A percentile compares a stretch with the other conserved stretches of the same genome.
phyloP scores from a whole-genome alignment of 495 filamentous ascomycete species.

The Talaromyces thailandensis region DNA sequence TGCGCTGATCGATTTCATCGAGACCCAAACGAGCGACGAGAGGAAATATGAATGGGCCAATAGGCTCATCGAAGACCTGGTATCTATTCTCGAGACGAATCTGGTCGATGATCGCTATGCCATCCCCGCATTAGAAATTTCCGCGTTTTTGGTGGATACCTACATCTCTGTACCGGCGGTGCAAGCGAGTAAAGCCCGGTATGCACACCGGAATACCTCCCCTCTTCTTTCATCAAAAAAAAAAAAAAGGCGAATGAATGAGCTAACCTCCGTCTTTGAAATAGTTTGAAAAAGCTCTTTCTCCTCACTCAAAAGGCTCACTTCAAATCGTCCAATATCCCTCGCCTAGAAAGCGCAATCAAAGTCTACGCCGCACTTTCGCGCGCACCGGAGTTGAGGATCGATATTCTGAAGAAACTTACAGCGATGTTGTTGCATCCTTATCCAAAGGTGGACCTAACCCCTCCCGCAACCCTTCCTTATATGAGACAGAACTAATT shows the following conservation, averaged over 20 bases:
- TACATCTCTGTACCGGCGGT: slow-evolving; percentile 15
- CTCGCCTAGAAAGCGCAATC: slow-evolving; percentile 69
- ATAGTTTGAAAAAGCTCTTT: slow-evolving; percentile 52
- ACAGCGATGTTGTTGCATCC: slow-evolving; percentile 53
- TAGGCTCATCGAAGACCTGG: slow-evolving; percentile 30
- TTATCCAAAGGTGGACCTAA: slow-evolving; percentile 45
- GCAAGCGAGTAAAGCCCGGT: neutral
- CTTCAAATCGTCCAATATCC: slow-evolving; percentile 70
- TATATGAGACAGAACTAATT: neutral
- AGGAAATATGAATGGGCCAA: slow-evolving; percentile 22
- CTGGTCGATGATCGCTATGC: slow-evolving; percentile 58
- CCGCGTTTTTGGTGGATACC: slow-evolving; percentile 61
- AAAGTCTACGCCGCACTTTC: slow-evolving; percentile 65
- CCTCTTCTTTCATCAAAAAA: neutral
- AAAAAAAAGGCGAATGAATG: too few species aligned
- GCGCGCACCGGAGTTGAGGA: slow-evolving; percentile 23
- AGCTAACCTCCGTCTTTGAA: neutral
- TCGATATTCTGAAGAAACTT: slow-evolving; percentile 46
- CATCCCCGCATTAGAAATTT: slow-evolving; percentile 64
- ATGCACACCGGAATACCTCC: neutral
- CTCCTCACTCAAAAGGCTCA: slow-evolving; percentile 64
- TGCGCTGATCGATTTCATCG: slow-evolving; percentile 48
- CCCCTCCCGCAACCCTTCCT: neutral
- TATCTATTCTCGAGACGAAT: slow-evolving; percentile 34
- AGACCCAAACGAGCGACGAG: slow-evolving; percentile 22